Base-by-base conservation (phyloP, 2,329 filamentous ascomycete genomes). In the Penicillium sclerotigenum region DNA sequence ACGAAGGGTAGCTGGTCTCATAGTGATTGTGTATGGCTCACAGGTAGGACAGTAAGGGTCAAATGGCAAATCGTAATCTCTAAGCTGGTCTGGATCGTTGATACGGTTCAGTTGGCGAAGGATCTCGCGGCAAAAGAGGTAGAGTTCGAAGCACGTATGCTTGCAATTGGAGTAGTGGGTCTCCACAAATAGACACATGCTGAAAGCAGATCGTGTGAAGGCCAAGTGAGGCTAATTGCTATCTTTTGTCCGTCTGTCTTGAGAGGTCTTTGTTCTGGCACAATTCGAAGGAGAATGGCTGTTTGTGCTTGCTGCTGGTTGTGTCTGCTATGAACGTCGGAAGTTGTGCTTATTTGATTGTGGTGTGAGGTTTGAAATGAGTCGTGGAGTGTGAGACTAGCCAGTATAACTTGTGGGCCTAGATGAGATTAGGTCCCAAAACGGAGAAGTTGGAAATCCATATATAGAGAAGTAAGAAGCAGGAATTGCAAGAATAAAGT, bases 121-220 rank as follows among this genome's bases (percentile, higher is more conserved):
- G 8, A 68, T 47, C 5, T 50, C 14, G 4, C 20, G 45, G 58
- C 72, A 74, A 59, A 69, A 65, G 7, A 53, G 22, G 31, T 58
- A 36, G 2, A 71, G 56, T 5, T 62, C 38, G 42, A 67, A 65
- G 34, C 48, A 52, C 4, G 49, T 59, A 49, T 73, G 70, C 10
- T 55, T 49, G 63, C 71, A 73, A 9, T 58, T 47, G 37, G 41
- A n/a, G 57, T 63, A 65, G 43, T 47, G 53, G 20, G 62, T 61
- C 16, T 60, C 61, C 3, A 57, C 40, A 53, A 69, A 71, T 13
- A 60, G 52, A 43, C 71, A 73, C 71, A 73, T 73, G 24, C 18
- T 63, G 14, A 16, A 41, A n/a, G 31, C 16, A 5, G 16, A 13
- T 31, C 3, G 47, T 38, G 16, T 33, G 5, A 6, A 33, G 16